phyloP scores from a whole-genome alignment of 805 yeast species.

The Nakazawaea populi region DNA sequence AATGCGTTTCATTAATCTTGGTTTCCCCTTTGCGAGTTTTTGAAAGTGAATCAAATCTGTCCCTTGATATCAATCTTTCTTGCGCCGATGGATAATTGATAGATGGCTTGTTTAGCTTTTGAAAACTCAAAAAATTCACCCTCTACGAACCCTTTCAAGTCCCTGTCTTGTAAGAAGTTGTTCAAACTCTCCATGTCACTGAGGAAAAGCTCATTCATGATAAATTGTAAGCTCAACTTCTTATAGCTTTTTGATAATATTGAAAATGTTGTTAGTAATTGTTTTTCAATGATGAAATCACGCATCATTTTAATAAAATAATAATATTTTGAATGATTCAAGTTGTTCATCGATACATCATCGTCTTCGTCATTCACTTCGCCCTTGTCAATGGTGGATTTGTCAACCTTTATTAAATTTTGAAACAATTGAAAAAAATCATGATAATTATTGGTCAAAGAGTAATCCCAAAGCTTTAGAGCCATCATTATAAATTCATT shows the following conservation, averaged over 20 bases:
- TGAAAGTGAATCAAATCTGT: constrained; percentile 41
- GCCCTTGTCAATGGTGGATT: constrained; percentile 9
- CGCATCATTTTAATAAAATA: constrained; percentile 29
- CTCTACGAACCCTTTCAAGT: constrained; percentile 27
- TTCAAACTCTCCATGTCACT: constrained; percentile 28
- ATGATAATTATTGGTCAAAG: constrained; percentile 43
- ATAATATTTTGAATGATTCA: constrained; percentile 14
- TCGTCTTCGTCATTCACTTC: constrained; percentile 19
- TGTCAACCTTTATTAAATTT: constrained; percentile 33
- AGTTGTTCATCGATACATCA: constrained; percentile 15
- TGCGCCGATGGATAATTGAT: constrained; percentile 25
- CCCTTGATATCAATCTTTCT: constrained; percentile 86
- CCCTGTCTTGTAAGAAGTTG: constrained; percentile 35
- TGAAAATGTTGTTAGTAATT: constrained; percentile 50
- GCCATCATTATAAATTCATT: constrained; percentile 25
- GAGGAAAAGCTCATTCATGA: constrained; percentile 33
- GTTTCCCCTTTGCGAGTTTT: neutral
- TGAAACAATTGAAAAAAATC: constrained; percentile 38
- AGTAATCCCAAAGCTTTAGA: constrained; percentile 27
- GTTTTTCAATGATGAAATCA: constrained; percentile 49
- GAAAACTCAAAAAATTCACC: constrained; percentile 20
- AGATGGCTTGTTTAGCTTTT: constrained; percentile 18
- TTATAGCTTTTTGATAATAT: constrained; percentile 54
- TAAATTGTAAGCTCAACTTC: constrained; percentile 31
- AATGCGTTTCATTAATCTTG: neutral